These are phyloP conservation scores for Fusarium foetens DNA, from an alignment of 2,329 filamentous ascomycete species.

Conservation along the genomic window DNA sequence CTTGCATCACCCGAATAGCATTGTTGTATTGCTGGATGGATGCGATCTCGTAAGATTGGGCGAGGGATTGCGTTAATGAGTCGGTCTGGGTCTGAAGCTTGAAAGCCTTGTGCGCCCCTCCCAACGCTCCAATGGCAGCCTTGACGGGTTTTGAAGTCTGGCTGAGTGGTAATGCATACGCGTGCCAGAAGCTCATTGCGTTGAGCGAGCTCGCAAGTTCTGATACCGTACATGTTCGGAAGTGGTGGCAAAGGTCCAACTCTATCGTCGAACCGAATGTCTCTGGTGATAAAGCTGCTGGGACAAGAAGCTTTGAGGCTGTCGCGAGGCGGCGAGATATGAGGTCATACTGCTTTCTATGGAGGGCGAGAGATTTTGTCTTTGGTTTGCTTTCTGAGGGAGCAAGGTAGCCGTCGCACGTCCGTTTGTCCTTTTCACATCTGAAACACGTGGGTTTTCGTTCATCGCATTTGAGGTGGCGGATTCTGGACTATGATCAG, in stretches of 20 bases:
- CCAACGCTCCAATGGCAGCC: constrained; percentile 5
- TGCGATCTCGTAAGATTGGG: constrained; percentile 1
- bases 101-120: constrained; percentile 17
- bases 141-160: neutral
- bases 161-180: constrained; percentile 1
- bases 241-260: constrained; percentile 13
- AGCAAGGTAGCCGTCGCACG: constrained; percentile 12
- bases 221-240: neutral
- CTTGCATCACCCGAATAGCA: neutral
- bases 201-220: neutral
- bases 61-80: neutral
- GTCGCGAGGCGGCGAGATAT: neutral
- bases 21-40: constrained; percentile 17
- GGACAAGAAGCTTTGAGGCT: neutral
- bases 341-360: neutral
- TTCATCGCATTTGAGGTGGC: constrained; percentile 28
- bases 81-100: constrained; percentile 8
- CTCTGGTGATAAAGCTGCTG: neutral
- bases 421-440: constrained; percentile 11
- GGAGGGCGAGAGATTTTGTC: neutral
- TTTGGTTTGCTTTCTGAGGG: neutral
- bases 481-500: constrained; percentile 7
- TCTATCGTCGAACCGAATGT: neutral
- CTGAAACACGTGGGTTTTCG: constrained; percentile 14
- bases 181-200: constrained; percentile 10